A percentile compares a stretch with the other conserved stretches of the same genome.
These are phyloP conservation scores for Botrytis deweyae DNA, from an alignment of 2,329 filamentous ascomycete species.

Conservation along the genomic window DNA sequence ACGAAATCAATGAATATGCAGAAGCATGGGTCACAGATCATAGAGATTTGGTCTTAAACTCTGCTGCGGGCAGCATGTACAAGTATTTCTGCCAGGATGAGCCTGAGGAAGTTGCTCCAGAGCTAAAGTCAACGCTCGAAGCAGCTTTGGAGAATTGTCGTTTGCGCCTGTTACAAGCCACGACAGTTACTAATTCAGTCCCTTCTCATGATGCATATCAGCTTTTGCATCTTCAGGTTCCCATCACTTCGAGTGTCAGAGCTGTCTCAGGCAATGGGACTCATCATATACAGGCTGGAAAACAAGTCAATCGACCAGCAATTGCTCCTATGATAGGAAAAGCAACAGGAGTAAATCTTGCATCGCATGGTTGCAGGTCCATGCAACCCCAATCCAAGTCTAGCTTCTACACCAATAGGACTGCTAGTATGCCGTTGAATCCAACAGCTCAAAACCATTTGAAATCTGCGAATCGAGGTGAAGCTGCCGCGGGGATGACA, in stretches of 20 bases:
- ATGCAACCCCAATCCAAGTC: not conserved
- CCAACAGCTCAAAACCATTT: not conserved
- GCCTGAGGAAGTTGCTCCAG: not conserved
- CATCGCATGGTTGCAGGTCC: not conserved
- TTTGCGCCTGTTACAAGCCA: not conserved
- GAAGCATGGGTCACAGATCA: conserved; percentile 25
- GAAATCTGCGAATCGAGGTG: not conserved
- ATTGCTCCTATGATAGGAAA: not conserved
- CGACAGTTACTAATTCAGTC: not conserved
- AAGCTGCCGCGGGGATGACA: not conserved
- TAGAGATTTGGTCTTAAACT: not conserved
- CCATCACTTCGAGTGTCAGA: not conserved
- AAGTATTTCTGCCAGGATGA: not conserved
- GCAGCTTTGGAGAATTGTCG: not conserved
- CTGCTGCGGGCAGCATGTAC: conserved; percentile 6
- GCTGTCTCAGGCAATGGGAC: not conserved
- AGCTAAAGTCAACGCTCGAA: not conserved
- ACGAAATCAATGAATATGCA: conserved; percentile 28
- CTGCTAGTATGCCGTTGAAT: not conserved
- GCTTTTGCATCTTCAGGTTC: not conserved
- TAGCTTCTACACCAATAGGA: not conserved
- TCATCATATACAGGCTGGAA: not conserved
- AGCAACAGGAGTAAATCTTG: not conserved
- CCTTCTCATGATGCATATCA: not conserved
- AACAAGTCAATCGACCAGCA: not conserved